phyloP scores from a whole-genome alignment of 768 basidiomycete genomes.

The Mycena pura region DNA sequence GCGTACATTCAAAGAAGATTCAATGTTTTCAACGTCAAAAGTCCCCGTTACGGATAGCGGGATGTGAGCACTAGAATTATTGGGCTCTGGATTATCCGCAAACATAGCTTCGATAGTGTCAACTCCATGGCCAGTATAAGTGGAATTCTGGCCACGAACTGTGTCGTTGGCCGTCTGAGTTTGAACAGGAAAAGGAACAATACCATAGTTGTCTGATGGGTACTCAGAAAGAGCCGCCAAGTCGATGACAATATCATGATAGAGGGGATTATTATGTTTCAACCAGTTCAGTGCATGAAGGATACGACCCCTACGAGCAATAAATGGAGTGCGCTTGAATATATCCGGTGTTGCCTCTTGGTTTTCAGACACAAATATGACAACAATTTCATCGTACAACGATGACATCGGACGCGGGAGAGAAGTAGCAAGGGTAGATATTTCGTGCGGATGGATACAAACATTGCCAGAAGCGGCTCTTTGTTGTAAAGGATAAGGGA shows the following conservation, averaged over 20 bases:
- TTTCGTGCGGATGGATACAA: constrained; percentile 29
- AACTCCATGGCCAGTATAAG: constrained; percentile 22
- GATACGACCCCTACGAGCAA: constrained; percentile 13
- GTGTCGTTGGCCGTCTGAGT: constrained; percentile 3
- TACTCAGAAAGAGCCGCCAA: constrained; percentile 9
- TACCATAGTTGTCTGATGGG: constrained; percentile 5
- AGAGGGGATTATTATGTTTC: constrained; percentile 21
- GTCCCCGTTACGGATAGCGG: background rate
- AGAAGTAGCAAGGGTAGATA: background rate
- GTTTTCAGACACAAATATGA: constrained; percentile 26
- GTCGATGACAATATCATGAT: constrained; percentile 20
- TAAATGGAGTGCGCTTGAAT: constrained; percentile 19
- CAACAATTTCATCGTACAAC: constrained; percentile 26
- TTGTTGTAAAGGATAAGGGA: no score
- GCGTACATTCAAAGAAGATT: background rate
- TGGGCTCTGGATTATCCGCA: background rate
- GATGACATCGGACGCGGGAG: constrained; percentile 22
- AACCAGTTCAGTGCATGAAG: constrained; percentile 18
- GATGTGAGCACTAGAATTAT: background rate
- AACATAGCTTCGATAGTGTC: constrained; percentile 15
- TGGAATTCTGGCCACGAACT: constrained; percentile 14
- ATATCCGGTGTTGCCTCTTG: background rate
- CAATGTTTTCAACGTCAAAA: constrained; percentile 4
- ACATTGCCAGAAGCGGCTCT: constrained; percentile 31
- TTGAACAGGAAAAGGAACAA: constrained; percentile 16